phyloP scores from a whole-genome alignment of 805 yeast genomes.

The Pichia pseudocactophila region DNA sequence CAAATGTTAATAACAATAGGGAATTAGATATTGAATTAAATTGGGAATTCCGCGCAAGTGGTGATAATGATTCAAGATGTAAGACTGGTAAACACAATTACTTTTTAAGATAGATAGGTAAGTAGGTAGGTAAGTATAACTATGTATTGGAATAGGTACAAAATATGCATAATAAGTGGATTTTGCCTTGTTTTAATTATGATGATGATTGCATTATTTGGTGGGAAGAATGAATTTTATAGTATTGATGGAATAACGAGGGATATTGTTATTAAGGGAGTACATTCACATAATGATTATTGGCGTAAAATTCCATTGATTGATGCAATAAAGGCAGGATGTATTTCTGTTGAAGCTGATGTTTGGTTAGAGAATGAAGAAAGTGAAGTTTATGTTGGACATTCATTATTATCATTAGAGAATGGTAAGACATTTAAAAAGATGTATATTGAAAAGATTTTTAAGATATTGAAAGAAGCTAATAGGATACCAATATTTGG shows the following conservation, averaged over 20 bases:
- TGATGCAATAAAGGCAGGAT: conserved; percentile 40
- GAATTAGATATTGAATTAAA: conserved; percentile 76
- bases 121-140: conserved; percentile 36
- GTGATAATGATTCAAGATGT: conserved; percentile 35
- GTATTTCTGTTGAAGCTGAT: conserved; percentile 45
- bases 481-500: conserved; percentile 27
- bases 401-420: conserved; percentile 39
- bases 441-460: conserved; percentile 48
- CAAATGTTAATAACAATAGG: conserved; percentile 73
- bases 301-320: conserved; percentile 42
- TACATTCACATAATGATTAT: conserved; percentile 53
- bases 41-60: conserved; percentile 43
- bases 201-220: too few species aligned
- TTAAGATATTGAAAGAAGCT: conserved; percentile 37
- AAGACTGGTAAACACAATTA: conserved; percentile 54
- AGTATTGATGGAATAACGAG: conserved; percentile 17
- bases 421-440: conserved; percentile 37
- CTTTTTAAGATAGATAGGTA: conserved; percentile 49
- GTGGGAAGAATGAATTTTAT: conserved; percentile 1
- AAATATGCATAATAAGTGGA: background rate
- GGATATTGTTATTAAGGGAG: conserved; percentile 19
- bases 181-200: too few species aligned
- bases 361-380: conserved; percentile 34
- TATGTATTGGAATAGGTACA: background rate
- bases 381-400: conserved; percentile 50